phyloP scores from a whole-genome alignment of 2,329 filamentous ascomycete genomes.

The Kalmusia sp. region DNA sequence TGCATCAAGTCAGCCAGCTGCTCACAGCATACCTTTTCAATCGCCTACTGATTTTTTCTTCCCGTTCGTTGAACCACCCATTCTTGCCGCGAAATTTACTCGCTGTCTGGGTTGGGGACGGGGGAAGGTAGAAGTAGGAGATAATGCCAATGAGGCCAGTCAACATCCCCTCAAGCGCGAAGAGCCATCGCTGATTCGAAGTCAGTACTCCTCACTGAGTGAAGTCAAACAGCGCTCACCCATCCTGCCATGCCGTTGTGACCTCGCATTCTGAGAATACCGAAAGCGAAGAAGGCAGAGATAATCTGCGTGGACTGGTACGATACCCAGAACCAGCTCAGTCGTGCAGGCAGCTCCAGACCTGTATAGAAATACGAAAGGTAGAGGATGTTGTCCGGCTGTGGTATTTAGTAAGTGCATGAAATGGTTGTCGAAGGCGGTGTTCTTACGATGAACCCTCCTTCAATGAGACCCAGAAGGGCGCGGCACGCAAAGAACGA shows the following conservation, averaged over 20 bases:
- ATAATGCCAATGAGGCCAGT: conserved; percentile 46
- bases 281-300: conserved; percentile 64
- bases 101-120: conserved; percentile 69
- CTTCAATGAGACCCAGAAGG: conserved; percentile 54
- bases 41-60: conserved; percentile 66
- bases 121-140: conserved; percentile 49
- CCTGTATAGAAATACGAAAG: conserved; percentile 79
- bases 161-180: conserved; percentile 50
- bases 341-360: conserved; percentile 70
- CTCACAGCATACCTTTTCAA: neutral
- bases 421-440: too few relatives aligned
- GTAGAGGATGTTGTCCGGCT: conserved; percentile 70
- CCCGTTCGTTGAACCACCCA: conserved; percentile 71
- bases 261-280: conserved; percentile 59
- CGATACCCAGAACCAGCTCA: conserved; percentile 75
- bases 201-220: neutral
- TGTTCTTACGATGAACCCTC: conserved; percentile 58
- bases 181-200: conserved; percentile 56
- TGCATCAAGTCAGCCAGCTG: conserved; percentile 15
- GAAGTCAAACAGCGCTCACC: conserved; percentile 28
- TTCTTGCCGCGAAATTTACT: conserved; percentile 65
- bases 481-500: conserved; percentile 54
- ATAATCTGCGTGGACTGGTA: conserved; percentile 64
- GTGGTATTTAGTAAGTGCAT: conserved; percentile 46
- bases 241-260: conserved; percentile 60